Evolutionary conservation across 148 eudicot species (phyloP), one percentile per base, ranked within the genome.

Genomic region (Vaccinium macrocarpon): DNA sequence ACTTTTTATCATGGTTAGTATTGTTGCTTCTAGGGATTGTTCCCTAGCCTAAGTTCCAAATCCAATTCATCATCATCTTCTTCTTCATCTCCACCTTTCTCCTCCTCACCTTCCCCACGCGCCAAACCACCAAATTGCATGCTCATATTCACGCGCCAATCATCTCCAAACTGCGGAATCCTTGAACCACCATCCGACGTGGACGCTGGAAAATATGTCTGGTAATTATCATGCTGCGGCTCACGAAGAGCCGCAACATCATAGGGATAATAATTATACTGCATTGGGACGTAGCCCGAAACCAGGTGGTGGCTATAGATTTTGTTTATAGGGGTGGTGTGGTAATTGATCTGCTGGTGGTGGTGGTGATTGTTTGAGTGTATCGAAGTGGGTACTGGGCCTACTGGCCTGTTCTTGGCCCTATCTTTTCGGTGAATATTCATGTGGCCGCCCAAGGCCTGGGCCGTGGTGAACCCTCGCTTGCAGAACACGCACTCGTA

Each of bases 401-500:
- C 71, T 0, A 3, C 71, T n/a, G 46, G 81, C 74, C 74, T 23
- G 66, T 8, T 89, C 52, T 80, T 88, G 55, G 86, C 88, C 56
- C 92, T 85, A 80, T 92, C 92, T 86, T 90, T 92, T 16, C 93
- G 84, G 80, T 92, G 95, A 66, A 92, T 92, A 52, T 92, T 92
- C 92, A 92, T 92, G 66, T 92, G 94, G 46, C 94, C 94, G 50
- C 94, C 94, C 79, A 92, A 78, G 71, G 93, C 95, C 82, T 92
- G 95, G n/a, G 95, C 95, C 0, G 93, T 90, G 8, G 90, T 89
- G 89, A 92, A 92, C 27, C 95, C 93, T 77, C 91, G 86, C 85
- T 88, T 88, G 78, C 95, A 92, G 81, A 90, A 91, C 66, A 92
- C 91, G 82, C 95, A 92, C 84, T 92, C 87, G n/a, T 88, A 88